phyloP scores from a whole-genome alignment of 495 filamentous ascomycete genomes.

The Staphylotrichum tortipilum region DNA sequence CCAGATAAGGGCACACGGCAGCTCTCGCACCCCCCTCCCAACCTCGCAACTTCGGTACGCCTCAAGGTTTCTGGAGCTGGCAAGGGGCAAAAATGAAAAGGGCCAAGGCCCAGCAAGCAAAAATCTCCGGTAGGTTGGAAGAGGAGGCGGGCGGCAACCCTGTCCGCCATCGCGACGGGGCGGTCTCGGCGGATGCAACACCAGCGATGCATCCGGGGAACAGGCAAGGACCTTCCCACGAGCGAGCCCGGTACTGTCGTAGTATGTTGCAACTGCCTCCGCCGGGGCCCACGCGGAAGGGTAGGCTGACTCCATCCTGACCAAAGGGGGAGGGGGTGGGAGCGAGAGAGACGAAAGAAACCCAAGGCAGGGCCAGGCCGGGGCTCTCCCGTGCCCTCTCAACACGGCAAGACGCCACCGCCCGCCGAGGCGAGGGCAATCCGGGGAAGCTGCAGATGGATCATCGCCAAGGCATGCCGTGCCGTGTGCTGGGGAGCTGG shows the following conservation, averaged over 20 bases:
- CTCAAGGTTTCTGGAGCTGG: not conserved
- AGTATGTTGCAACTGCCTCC: too few species aligned
- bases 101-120: not conserved
- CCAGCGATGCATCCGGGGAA: slow-evolving; percentile 12
- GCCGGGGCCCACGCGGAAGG: slow-evolving; percentile 1
- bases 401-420: not conserved
- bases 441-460: not conserved
- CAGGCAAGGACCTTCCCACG: slow-evolving; percentile 5
- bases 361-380: too few species aligned
- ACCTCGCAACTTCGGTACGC: not conserved
- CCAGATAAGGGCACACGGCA: not conserved
- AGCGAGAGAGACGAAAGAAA: too few species aligned
- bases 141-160: slow-evolving; percentile 20
- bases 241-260: not conserved
- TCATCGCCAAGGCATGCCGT: not conserved
- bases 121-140: slow-evolving; percentile 19
- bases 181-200: slow-evolving; percentile 24
- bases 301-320: not conserved
- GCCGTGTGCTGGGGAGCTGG: not conserved
- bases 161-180: slow-evolving; percentile 21
- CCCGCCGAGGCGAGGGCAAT: not conserved
- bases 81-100: slow-evolving; percentile 7
- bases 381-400: not conserved
- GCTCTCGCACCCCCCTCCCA: too few species aligned
- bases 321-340: too few species aligned